A percentile compares a stretch with the other conserved stretches of the same genome.
Evolutionary conservation across 148 eudicot genomes (phyloP).

Genomic region (Vaccinium macrocarpon): DNA sequence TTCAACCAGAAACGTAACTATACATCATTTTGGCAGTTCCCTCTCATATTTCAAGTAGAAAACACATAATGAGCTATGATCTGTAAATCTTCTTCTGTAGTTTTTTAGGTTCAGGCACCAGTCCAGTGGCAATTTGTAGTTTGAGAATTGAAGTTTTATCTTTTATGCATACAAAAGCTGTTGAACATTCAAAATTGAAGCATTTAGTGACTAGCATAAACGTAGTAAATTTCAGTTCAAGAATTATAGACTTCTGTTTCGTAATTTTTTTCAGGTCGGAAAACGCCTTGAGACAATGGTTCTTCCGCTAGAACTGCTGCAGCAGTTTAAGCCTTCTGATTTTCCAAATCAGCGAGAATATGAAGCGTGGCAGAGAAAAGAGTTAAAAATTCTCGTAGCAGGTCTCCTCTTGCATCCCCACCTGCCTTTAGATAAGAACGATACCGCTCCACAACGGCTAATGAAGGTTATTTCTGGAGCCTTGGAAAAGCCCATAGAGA

Average conservation of each 20-base stretch:
- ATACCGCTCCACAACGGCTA: constrained; percentile 51
- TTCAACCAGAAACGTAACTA: background rate
- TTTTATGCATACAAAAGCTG: background rate
- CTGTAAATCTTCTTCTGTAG: background rate
- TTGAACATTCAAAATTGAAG: background rate
- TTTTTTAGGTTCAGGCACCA: background rate
- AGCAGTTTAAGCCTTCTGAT: constrained; percentile 74
- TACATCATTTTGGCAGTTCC: background rate
- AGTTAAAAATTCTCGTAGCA: constrained; percentile 77
- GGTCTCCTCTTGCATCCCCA: constrained; percentile 77
- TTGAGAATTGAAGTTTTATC: too few relatives aligned
- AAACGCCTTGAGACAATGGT: constrained; percentile 73
- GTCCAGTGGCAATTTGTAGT: too few relatives aligned
- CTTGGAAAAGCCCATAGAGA: constrained; percentile 55
- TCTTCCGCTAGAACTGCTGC: constrained; percentile 80
- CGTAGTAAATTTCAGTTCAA: constrained; percentile 2
- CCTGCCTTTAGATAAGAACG: constrained; percentile 59
- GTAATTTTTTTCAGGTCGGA: constrained; percentile 60
- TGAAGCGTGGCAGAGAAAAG: constrained; percentile 73
- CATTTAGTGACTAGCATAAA: background rate
- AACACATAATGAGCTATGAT: background rate
- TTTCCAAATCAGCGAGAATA: constrained; percentile 68
- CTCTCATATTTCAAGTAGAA: background rate
- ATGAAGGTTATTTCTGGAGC: constrained; percentile 60
- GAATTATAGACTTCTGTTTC: background rate